Evolutionary conservation across 805 yeast species (phyloP).

Genomic region (Phaffomyces antillensis): DNA sequence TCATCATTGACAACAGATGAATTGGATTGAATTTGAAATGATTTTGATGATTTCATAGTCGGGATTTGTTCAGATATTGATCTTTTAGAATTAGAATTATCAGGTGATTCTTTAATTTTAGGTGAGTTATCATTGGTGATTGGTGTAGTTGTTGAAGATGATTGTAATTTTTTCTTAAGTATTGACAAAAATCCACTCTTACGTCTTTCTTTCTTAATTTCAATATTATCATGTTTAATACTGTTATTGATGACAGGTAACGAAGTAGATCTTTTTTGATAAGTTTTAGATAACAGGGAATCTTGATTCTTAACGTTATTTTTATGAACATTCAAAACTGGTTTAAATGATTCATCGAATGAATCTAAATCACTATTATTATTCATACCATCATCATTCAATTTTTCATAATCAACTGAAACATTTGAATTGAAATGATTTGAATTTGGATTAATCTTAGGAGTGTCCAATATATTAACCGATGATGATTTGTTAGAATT

Average conservation of each 20-base stretch:
- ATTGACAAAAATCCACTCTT: constrained; percentile 18
- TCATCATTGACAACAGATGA: neutral
- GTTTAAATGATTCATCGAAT: too few relatives aligned
- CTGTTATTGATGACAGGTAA: constrained; percentile 14
- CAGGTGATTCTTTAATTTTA: neutral
- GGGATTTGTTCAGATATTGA: constrained; percentile 13
- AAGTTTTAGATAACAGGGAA: constrained; percentile 1
- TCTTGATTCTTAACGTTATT: neutral
- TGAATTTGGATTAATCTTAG: too few relatives aligned
- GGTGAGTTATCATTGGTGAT: too few relatives aligned
- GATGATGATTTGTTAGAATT: too few relatives aligned
- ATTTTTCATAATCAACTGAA: too few relatives aligned
- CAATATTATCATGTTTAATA: too few relatives aligned
- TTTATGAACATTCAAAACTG: constrained; percentile 8
- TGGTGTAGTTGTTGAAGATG: neutral
- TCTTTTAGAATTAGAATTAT: constrained; percentile 7
- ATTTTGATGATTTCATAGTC: constrained; percentile 8
- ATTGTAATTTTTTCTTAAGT: constrained; percentile 17
- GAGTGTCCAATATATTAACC: too few relatives aligned
- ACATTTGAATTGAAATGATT: too few relatives aligned
- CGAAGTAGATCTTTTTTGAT: constrained; percentile 18
- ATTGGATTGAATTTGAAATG: constrained; percentile 9
- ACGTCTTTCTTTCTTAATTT: constrained; percentile 9
- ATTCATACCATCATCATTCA: too few relatives aligned
- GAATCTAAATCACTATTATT: neutral